Conservation (phyloP, 768 basidiomycete species). For the Trametopsis cervina region DNA sequence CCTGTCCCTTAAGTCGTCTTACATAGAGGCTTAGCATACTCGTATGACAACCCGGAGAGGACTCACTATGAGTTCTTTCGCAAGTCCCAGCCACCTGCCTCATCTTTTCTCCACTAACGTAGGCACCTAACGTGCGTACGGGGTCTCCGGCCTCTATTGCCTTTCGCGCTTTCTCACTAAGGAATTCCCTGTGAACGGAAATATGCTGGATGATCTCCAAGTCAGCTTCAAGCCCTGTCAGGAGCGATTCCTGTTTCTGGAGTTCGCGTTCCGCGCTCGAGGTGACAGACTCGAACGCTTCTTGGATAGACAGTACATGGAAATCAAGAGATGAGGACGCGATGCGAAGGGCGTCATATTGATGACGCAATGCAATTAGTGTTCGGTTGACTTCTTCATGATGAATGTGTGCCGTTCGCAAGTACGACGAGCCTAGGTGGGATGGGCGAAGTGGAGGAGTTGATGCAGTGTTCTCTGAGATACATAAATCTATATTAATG, state of each 20-base stretch:
- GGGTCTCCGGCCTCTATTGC: conserved; percentile 68
- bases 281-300: conserved; percentile 62
- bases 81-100: conserved; percentile 71
- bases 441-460: conserved; percentile 22
- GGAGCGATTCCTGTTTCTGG: conserved; percentile 54
- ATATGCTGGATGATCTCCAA: conserved; percentile 63
- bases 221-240: conserved; percentile 63
- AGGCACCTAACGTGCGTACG: conserved; percentile 68
- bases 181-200: conserved; percentile 66
- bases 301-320: conserved; percentile 59
- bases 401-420: conserved; percentile 56
- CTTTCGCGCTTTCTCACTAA: conserved; percentile 57
- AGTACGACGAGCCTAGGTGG: conserved; percentile 59
- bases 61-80: conserved; percentile 57
- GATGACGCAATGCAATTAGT: conserved; percentile 48
- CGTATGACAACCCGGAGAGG: conserved; percentile 4
- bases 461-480: conserved; percentile 3
- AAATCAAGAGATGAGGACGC: conserved; percentile 69
- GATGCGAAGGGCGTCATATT: conserved; percentile 65
- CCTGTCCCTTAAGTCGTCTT: conserved; percentile 53
- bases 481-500: neutral
- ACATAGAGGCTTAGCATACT: neutral
- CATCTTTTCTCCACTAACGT: conserved; percentile 77
- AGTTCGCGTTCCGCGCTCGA: conserved; percentile 55
- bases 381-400: conserved; percentile 52